Percentiles rank a stretch among this genome's conserved stretches.
Evolutionary conservation across 1,284 basidiomycete genomes (phyloP).

Genomic region (Volvariella surrecta): DNA sequence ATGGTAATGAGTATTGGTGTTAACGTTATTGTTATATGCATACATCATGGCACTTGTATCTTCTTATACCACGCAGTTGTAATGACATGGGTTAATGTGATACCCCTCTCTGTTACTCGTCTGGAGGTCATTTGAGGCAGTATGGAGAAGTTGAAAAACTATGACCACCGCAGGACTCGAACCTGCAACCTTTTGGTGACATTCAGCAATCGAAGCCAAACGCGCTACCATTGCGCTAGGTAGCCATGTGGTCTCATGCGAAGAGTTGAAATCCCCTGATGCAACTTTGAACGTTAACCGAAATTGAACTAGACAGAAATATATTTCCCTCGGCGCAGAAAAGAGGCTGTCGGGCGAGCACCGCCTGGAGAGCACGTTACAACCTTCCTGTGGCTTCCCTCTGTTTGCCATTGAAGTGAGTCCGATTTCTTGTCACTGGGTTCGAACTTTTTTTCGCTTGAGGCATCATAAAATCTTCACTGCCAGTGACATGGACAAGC

Average conservation of each 20-base stretch:
- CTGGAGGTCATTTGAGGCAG: too few relatives aligned
- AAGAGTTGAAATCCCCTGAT: too few relatives aligned
- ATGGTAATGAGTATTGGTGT: conserved; percentile 21
- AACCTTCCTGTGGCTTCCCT: background rate
- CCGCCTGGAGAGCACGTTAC: background rate
- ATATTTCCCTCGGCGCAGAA: too few relatives aligned
- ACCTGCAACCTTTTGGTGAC: conserved; percentile 80
- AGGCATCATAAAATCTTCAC: too few relatives aligned
- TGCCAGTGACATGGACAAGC: too few relatives aligned
- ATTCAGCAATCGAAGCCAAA: conserved; percentile 74
- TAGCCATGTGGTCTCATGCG: conserved; percentile 42
- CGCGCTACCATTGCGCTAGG: conserved; percentile 81
- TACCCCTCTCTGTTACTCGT: too few relatives aligned
- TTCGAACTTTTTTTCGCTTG: too few relatives aligned
- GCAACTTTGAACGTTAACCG: too few relatives aligned
- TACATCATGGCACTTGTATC: too few relatives aligned
- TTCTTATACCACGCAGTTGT: too few relatives aligned
- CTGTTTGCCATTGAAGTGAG: background rate
- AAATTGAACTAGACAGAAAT: too few relatives aligned
- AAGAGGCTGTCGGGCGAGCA: background rate
- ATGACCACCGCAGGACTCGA: conserved; percentile 82
- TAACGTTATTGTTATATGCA: background rate
- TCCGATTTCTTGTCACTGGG: background rate
- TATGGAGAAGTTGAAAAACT: conserved; percentile 17
- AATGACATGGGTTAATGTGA: too few relatives aligned